Conservation (phyloP, 2,329 filamentous ascomycete species). For the Cytospora piceicola region DNA sequence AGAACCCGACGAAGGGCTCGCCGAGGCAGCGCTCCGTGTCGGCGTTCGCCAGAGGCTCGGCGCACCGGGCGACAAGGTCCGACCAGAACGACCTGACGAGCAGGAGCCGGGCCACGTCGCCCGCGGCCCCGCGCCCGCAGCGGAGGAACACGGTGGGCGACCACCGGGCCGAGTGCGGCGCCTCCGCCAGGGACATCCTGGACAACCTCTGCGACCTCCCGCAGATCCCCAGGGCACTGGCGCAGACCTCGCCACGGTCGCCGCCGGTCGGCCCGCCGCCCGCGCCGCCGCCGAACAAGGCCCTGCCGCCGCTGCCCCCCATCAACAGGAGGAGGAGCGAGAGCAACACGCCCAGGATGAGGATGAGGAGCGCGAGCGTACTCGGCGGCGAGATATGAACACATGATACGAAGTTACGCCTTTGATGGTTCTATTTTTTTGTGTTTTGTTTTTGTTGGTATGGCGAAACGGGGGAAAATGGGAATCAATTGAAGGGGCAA, state of each 20-base stretch:
- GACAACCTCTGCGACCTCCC: constrained; percentile 54
- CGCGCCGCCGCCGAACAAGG: constrained; percentile 58
- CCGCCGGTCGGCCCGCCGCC: constrained; percentile 59
- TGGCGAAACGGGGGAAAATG: constrained; percentile 2
- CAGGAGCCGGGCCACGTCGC: constrained; percentile 6
- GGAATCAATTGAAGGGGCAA: not conserved
- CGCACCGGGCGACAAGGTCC: constrained; percentile 6
- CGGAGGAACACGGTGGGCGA: constrained; percentile 28
- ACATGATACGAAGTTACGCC: not conserved
- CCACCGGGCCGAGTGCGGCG: constrained; percentile 2
- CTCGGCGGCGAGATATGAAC: constrained; percentile 9
- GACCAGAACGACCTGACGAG: constrained; percentile 4
- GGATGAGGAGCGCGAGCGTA: constrained; percentile 9
- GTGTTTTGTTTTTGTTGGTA: not conserved
- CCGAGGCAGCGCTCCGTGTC: constrained; percentile 24
- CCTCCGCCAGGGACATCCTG: constrained; percentile 29
- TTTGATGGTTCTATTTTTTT: not conserved
- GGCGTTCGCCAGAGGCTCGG: constrained; percentile 14
- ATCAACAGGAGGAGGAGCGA: constrained; percentile 32
- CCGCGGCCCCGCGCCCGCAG: constrained; percentile 2
- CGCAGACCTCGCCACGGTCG: constrained; percentile 45
- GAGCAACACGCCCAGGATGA: constrained; percentile 24
- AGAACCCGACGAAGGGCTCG: constrained; percentile 22
- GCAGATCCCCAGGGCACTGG: constrained; percentile 37
- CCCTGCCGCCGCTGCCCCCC: constrained; percentile 57